A percentile compares a stretch with the other conserved stretches of the same genome.
Evolutionary conservation across 1,139 yeast genomes (phyloP).

Genomic region (Geotrichum reessii): DNA sequence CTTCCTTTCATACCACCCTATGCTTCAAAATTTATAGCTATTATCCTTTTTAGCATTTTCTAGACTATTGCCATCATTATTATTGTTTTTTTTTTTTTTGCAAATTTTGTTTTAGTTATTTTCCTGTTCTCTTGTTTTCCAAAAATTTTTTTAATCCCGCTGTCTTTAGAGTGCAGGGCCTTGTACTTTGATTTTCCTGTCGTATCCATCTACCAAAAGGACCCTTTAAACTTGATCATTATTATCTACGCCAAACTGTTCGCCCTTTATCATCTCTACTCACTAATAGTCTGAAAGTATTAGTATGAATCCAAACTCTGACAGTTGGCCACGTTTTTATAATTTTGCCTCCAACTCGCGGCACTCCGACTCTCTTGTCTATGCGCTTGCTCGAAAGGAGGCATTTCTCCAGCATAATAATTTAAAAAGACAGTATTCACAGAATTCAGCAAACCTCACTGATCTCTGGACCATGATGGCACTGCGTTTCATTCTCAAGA

Average conservation of each 20-base stretch:
- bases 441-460: conserved; percentile 23
- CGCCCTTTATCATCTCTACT: not conserved
- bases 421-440: conserved; percentile 16
- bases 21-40: not conserved
- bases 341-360: conserved; percentile 28
- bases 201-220: not conserved
- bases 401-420: conserved; percentile 31
- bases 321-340: conserved; percentile 24
- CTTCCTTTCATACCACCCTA: not conserved
- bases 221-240: not conserved
- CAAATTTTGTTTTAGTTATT: not conserved
- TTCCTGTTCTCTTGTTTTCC: not conserved
- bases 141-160: not conserved
- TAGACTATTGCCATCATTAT: not conserved
- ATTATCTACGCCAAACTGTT: not conserved
- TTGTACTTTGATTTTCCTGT: not conserved
- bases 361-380: conserved; percentile 32
- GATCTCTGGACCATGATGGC: conserved; percentile 37
- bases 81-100: no score
- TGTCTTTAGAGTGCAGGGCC: not conserved
- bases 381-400: conserved; percentile 33
- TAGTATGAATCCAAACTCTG: not conserved
- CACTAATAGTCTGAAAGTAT: not conserved
- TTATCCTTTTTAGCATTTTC: not conserved
- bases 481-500: conserved; percentile 28